Percentiles rank a stretch among this genome's conserved stretches.
phyloP scores from a whole-genome alignment of 2,329 filamentous ascomycete species.

The Neofusicoccum parvum region DNA sequence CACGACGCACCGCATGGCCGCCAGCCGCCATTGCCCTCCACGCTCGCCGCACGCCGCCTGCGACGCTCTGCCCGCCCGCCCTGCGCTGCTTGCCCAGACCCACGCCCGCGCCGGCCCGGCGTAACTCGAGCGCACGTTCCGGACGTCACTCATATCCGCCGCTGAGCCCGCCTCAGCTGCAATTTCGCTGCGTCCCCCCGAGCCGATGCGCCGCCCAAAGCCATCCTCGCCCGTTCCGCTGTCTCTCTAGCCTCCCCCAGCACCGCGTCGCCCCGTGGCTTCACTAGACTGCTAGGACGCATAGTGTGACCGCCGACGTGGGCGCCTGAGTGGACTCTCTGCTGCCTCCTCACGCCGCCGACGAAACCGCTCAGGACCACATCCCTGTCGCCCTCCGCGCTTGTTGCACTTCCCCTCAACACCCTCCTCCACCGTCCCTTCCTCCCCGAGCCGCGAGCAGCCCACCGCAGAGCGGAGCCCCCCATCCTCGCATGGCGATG shows the following conservation, averaged over 20 bases:
- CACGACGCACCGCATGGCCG: conserved; percentile 1
- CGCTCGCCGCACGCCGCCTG: neutral
- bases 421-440: conserved; percentile 7
- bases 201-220: conserved; percentile 9
- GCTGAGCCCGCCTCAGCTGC: conserved; percentile 7
- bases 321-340: conserved; percentile 4
- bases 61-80: neutral
- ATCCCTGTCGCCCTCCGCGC: conserved; percentile 19
- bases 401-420: conserved; percentile 14
- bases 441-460: neutral
- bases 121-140: neutral
- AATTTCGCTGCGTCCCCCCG: conserved; percentile 14
- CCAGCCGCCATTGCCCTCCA: neutral
- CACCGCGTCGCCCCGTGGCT: conserved; percentile 5
- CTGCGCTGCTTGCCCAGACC: neutral
- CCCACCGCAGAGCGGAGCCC: conserved; percentile 3
- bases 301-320: conserved; percentile 4
- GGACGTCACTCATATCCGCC: conserved; percentile 15
- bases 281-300: neutral
- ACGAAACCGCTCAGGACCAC: neutral
- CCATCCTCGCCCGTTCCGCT: conserved; percentile 12
- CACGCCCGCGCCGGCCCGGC: neutral
- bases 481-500: conserved; percentile 17
- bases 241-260: conserved; percentile 11
- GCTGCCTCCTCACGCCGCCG: conserved; percentile 14